phyloP scores from a whole-genome alignment of 2,329 filamentous ascomycete species.

The Colletotrichum simmondsii region DNA sequence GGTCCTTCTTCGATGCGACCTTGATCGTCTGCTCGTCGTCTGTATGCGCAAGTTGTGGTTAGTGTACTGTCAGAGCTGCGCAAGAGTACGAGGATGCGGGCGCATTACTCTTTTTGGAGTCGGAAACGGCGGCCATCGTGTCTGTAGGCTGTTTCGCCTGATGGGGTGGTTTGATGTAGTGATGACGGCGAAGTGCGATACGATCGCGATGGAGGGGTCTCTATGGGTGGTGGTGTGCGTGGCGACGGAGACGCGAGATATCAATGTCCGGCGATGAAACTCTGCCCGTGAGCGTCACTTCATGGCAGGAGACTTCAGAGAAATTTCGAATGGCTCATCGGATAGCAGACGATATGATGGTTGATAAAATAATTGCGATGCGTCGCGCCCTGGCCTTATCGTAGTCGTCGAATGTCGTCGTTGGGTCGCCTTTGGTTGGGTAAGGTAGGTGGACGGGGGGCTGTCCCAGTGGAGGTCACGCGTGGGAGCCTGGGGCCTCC shows the following conservation, averaged over 20 bases:
- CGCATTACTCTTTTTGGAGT: conserved; percentile 32
- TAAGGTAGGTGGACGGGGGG: conserved; percentile 4
- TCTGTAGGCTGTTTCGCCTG: background rate
- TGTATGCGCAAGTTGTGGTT: conserved; percentile 32
- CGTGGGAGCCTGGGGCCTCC: conserved; percentile 6
- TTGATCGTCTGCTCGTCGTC: conserved; percentile 72
- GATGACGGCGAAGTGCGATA: background rate
- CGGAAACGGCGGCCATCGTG: conserved; percentile 33
- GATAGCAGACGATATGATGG: background rate
- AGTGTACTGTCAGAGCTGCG: background rate
- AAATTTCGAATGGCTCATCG: background rate
- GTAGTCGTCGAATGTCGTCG: conserved; percentile 13
- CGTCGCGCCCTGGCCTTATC: background rate
- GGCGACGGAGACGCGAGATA: conserved; percentile 1
- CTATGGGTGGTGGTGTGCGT: background rate
- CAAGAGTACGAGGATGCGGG: background rate
- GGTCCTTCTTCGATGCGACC: conserved; percentile 67
- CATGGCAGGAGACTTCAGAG: conserved; percentile 15
- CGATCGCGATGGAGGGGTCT: background rate
- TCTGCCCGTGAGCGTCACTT: conserved; percentile 13
- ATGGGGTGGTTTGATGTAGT: background rate
- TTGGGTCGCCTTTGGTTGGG: background rate
- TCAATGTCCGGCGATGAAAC: conserved; percentile 15
- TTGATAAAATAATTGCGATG: background rate
- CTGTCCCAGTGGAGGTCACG: conserved; percentile 10